A percentile compares a stretch with the other conserved stretches of the same genome.
These are phyloP conservation scores for Torulaspora maleeae DNA, from an alignment of 805 yeast species.

Conservation along the genomic window DNA sequence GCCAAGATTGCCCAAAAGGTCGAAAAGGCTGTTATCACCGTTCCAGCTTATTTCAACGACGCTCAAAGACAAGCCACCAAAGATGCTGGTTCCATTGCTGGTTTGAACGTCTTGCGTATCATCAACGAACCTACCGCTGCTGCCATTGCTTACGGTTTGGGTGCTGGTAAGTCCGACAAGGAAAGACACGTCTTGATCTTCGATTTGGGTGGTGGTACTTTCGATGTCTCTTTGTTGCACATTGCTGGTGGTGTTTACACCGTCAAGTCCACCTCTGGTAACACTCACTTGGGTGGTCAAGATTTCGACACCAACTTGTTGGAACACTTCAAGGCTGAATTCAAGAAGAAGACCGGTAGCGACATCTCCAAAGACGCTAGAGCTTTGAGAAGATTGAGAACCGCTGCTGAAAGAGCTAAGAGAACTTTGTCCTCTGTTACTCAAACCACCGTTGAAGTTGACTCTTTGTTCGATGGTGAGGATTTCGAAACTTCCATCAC, in stretches of 20 bases:
- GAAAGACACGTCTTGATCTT: slow-evolving; percentile 89
- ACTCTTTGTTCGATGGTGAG: slow-evolving; percentile 91
- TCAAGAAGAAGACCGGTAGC: slow-evolving; percentile 90
- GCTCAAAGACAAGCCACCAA: slow-evolving; percentile 79
- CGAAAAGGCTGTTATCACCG: slow-evolving; percentile 72
- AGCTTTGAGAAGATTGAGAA: slow-evolving; percentile 96
- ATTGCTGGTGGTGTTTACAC: slow-evolving; percentile 96
- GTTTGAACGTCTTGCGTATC: slow-evolving; percentile 71
- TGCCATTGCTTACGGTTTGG: slow-evolving; percentile 98
- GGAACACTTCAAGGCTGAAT: slow-evolving; percentile 87
- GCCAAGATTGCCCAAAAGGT: slow-evolving; percentile 67
- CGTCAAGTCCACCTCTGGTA: slow-evolving; percentile 98
- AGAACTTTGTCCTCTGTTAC: slow-evolving; percentile 95
- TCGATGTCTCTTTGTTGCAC: slow-evolving; percentile 90
- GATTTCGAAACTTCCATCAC: slow-evolving; percentile 91
- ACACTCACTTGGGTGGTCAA: slow-evolving; percentile 99
- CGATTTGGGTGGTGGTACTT: slow-evolving; percentile 99
- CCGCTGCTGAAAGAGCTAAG: slow-evolving; percentile 99
- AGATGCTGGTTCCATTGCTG: slow-evolving; percentile 78
- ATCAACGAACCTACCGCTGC: slow-evolving; percentile 91
- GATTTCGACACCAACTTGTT: slow-evolving; percentile 96
- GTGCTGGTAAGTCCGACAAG: slow-evolving; percentile 74
- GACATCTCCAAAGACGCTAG: slow-evolving; percentile 89
- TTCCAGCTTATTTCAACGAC: slow-evolving; percentile 77
- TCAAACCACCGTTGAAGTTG: slow-evolving; percentile 94